These are phyloP conservation scores for Smallanthus sonchifolius DNA, from an alignment of 129 eudicot genomes.

Conservation along the genomic window DNA sequence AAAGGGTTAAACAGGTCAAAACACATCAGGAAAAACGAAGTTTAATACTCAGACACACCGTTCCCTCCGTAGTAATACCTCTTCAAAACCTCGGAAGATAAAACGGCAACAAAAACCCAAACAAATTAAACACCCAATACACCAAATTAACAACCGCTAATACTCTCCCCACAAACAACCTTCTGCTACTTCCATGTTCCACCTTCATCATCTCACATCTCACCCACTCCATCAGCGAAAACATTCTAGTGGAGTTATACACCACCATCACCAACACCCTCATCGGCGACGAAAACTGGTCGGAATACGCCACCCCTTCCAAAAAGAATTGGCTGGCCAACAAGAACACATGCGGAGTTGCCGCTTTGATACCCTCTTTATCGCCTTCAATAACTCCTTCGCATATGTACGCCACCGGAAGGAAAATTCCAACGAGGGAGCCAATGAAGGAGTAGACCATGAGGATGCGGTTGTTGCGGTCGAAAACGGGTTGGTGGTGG, in stretches of 20 bases:
- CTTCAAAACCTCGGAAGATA: slow-evolving; percentile 67
- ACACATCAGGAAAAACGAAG: too few relatives aligned
- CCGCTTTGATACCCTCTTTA: slow-evolving; percentile 66
- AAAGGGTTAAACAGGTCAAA: too few relatives aligned
- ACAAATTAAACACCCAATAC: slow-evolving; percentile 73
- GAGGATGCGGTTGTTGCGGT: slow-evolving; percentile 30
- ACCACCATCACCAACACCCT: slow-evolving; percentile 64
- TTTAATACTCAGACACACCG: too few relatives aligned
- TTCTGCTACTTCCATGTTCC: slow-evolving; percentile 24
- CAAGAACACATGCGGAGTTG: slow-evolving; percentile 69
- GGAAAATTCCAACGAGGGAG: slow-evolving; percentile 50
- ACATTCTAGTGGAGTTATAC: slow-evolving; percentile 61
- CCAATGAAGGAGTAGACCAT: slow-evolving; percentile 33
- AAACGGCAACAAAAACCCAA: slow-evolving; percentile 76
- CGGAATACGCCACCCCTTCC: slow-evolving; percentile 63
- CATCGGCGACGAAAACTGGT: slow-evolving; percentile 59
- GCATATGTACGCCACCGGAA: slow-evolving; percentile 58
- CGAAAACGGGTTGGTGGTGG: slow-evolving; percentile 30
- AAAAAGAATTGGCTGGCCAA: slow-evolving; percentile 61
- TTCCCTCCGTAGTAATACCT: slow-evolving; percentile 52
- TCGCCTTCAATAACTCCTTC: slow-evolving; percentile 64
- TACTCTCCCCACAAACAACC: slow-evolving; percentile 56
- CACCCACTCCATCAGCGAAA: slow-evolving; percentile 58
- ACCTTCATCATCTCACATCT: slow-evolving; percentile 40
- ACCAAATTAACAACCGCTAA: slow-evolving; percentile 59